These are phyloP conservation scores for Aspergillus biplanus DNA, from an alignment of 495 filamentous ascomycete species.

Conservation along the genomic window DNA sequence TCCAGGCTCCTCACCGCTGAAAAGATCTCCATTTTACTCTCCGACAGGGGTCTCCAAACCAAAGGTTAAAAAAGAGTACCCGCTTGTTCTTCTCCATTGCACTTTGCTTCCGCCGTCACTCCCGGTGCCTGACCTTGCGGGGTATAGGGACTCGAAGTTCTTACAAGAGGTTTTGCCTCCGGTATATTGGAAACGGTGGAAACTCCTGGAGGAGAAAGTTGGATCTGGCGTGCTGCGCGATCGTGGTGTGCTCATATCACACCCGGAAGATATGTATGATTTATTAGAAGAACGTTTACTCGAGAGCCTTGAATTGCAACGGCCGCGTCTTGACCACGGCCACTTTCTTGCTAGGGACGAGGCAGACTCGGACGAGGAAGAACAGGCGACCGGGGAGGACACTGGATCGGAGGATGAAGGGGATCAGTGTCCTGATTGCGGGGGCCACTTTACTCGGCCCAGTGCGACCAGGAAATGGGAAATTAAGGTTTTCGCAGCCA, in stretches of 20 bases:
- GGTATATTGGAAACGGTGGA: constrained; percentile 70
- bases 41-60: constrained; percentile 52
- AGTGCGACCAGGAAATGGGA: constrained; percentile 67
- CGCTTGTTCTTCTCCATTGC: constrained; percentile 86
- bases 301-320: constrained; percentile 79
- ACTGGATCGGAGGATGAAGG: constrained; percentile 46
- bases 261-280: constrained; percentile 90
- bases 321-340: constrained; percentile 75
- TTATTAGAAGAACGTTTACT: constrained; percentile 89
- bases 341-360: constrained; percentile 60
- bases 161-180: constrained; percentile 61
- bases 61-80: constrained; percentile 65
- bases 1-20: constrained; percentile 38
- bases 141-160: constrained; percentile 46
- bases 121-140: constrained; percentile 62
- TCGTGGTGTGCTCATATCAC: constrained; percentile 82
- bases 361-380: constrained; percentile 42
- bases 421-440: constrained; percentile 63
- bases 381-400: constrained; percentile 32
- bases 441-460: constrained; percentile 54
- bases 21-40: constrained; percentile 48
- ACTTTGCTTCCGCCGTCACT: constrained; percentile 75
- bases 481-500: constrained; percentile 87
- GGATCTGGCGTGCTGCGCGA: constrained; percentile 73
- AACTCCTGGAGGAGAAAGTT: constrained; percentile 73